phyloP scores from a whole-genome alignment of 768 basidiomycete species.

The Phallus indusiatus region DNA sequence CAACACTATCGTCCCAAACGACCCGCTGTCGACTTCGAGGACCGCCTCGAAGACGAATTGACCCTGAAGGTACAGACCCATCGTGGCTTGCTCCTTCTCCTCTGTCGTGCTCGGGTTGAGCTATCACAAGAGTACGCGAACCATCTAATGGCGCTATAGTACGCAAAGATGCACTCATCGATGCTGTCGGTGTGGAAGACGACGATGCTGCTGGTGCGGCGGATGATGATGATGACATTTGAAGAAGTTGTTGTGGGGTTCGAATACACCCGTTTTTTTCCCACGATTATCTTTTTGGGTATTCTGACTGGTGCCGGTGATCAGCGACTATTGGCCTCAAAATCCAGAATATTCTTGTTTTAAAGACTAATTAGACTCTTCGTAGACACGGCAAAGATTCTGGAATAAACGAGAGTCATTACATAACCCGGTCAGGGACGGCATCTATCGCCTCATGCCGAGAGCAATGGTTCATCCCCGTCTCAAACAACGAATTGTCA shows the following conservation, averaged over 20 bases:
- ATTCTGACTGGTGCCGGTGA: background rate
- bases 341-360: too few relatives aligned
- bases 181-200: slow-evolving; percentile 98
- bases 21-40: slow-evolving; percentile 47
- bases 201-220: slow-evolving; percentile 89
- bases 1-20: slow-evolving; percentile 73
- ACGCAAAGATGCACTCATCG: slow-evolving; percentile 31
- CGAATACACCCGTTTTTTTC: background rate
- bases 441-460: background rate
- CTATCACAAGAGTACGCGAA: slow-evolving; percentile 25
- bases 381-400: too few relatives aligned
- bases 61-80: slow-evolving; percentile 29
- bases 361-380: too few relatives aligned
- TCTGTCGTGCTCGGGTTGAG: slow-evolving; percentile 25
- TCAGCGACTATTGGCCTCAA: too few relatives aligned
- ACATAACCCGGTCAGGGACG: background rate
- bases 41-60: slow-evolving; percentile 52
- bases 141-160: slow-evolving; percentile 22
- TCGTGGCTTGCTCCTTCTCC: slow-evolving; percentile 7
- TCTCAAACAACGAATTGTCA: slow-evolving; percentile 7
- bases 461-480: slow-evolving; percentile 7
- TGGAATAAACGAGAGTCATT: background rate
- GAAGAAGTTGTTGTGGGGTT: background rate
- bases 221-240: slow-evolving; percentile 39
- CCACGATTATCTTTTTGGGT: background rate